Evolutionary conservation across 257 asterid species (phyloP).

Genomic region (Solanum sejunctum): DNA sequence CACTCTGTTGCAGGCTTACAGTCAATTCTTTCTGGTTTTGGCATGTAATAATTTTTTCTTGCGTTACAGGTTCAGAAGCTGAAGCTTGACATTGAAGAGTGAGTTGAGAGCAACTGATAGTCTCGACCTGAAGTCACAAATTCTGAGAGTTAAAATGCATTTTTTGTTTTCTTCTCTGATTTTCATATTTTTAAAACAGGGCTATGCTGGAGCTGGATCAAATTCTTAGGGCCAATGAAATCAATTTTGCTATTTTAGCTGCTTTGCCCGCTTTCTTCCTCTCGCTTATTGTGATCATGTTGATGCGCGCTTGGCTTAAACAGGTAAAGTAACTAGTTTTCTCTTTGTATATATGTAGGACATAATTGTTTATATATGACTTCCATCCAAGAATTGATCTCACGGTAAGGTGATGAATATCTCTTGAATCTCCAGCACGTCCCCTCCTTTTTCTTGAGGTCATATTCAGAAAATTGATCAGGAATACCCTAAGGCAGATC

Average conservation of each 20-base stretch:
- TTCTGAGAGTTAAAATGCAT: conserved; percentile 2
- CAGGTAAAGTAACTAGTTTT: conserved; percentile 30
- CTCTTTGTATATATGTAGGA: neutral
- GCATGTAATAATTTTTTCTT: conserved; percentile 14
- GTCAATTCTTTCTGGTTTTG: conserved; percentile 7
- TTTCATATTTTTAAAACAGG: conserved; percentile 29
- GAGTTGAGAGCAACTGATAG: conserved; percentile 30
- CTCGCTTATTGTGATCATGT: conserved; percentile 64
- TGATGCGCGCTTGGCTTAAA: conserved; percentile 88
- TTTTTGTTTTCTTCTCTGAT: neutral
- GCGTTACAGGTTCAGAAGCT: conserved; percentile 86
- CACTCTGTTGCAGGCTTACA: neutral
- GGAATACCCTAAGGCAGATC: neutral
- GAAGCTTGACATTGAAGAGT: conserved; percentile 93
- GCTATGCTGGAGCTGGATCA: conserved; percentile 99
- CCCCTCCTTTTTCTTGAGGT: neutral
- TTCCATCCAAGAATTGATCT: neutral
- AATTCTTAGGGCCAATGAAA: conserved; percentile 96
- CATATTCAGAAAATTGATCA: neutral
- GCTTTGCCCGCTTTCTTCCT: conserved; percentile 97
- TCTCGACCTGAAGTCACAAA: neutral
- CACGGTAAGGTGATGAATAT: neutral
- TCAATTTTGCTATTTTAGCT: conserved; percentile 96
- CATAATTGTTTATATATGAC: neutral
- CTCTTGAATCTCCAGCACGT: neutral